Base-by-base conservation (phyloP, 2,329 filamentous ascomycete species). In the Nothopassalora personata region DNA sequence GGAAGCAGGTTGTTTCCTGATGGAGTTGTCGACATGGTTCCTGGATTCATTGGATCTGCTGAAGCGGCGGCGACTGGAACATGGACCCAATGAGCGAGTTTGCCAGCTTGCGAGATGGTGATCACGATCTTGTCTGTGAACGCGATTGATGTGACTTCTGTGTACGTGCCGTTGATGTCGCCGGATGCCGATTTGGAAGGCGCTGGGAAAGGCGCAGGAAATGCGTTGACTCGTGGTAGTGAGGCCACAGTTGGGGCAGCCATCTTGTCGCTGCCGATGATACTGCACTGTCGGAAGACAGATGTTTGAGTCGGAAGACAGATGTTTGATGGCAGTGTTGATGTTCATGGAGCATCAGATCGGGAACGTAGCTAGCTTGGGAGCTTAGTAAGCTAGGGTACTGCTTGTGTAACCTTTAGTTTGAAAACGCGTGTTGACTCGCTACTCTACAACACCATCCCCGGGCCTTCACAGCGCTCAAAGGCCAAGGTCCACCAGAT, bases 61-160 rank as follows among this genome's bases (percentile, higher is more conserved):
- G 85, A 79, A 3, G 86, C 82, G 30, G 83, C 81, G n/a, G 84
- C 82, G 23, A 95, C 81, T 0, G 90, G 88, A 0, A 95, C 89
- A 77, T 94, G 89, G 19, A 97, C 91, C 94, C 94, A 99, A 80
- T 97, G 94, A 19, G 90, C 89, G 50, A 97, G 77, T 60, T 87
- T 84, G 6, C 92, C 93, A 61, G 87, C 84, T 76, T 97, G 94
- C 0, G 89, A 90, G 60, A 97, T 82, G 0, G 91, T 97, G 63
- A 99, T 79, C 67, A 99, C 77, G 68, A 99, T 91, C 75, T 91
- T 96, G 81, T 97, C 94, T 8, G 86, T 82, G 75, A 97, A 97
- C 67, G 81, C 84, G 56, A 91, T 79, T 10, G 82, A 81, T 43
- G 85, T 86, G 34, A 90, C 86, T 64, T 91, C 85, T 1, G 94